A percentile compares a stretch with the other conserved stretches of the same genome.
These are phyloP conservation scores for Corinectria fuckeliana DNA, from an alignment of 2,329 filamentous ascomycete genomes.

Conservation along the genomic window DNA sequence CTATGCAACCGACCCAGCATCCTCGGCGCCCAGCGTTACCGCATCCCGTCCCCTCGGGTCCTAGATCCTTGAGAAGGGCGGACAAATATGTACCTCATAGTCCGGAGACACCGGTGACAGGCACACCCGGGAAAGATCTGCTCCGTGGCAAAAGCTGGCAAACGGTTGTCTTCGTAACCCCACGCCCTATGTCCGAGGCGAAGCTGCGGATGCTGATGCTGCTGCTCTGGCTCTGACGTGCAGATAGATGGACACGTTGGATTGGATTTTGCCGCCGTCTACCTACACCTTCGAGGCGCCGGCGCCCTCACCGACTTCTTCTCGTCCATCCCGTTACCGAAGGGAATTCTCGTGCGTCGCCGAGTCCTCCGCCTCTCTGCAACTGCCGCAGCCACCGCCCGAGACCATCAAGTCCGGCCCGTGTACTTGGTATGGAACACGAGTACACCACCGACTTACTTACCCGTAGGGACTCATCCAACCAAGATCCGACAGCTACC, in stretches of 20 bases:
- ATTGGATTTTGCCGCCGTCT: no score
- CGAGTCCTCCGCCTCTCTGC: background rate
- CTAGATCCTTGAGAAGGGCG: conserved; percentile 1
- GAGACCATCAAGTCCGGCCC: background rate
- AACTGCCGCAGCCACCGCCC: background rate
- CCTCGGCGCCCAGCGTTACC: conserved; percentile 7
- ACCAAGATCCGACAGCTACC: conserved; percentile 1
- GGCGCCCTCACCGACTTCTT: conserved; percentile 16
- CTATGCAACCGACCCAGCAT: conserved; percentile 2
- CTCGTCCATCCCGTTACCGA: background rate
- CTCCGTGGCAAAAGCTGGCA: conserved; percentile 1
- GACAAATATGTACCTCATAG: conserved; percentile 15
- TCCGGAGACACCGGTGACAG: background rate
- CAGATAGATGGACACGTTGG: conserved; percentile 3
- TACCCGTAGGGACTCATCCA: background rate
- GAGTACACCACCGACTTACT: no score
- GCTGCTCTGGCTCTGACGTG: conserved; percentile 20
- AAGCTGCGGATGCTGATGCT: no score
- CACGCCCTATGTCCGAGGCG: background rate
- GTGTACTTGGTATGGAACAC: background rate
- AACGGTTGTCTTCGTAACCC: background rate
- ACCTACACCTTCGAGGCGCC: background rate
- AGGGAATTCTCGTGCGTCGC: background rate
- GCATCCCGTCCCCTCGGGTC: conserved; percentile 11
- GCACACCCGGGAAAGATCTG: conserved; percentile 4